These are phyloP conservation scores for Tilletia horrida DNA, from an alignment of 1,284 basidiomycete genomes.

Conservation along the genomic window DNA sequence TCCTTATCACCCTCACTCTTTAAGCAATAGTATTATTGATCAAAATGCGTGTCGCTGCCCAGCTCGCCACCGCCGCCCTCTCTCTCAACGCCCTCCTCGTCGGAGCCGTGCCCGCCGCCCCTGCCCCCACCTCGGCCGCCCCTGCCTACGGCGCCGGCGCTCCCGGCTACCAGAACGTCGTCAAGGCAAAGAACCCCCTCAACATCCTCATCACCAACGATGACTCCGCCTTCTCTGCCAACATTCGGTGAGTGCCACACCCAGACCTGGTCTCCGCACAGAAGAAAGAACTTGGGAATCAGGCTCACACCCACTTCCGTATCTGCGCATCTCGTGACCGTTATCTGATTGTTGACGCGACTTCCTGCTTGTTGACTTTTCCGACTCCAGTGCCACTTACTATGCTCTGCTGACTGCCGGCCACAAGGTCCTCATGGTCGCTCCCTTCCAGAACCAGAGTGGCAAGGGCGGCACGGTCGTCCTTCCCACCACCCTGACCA, in stretches of 20 bases:
- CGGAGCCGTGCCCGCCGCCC: slow-evolving; percentile 19
- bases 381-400: slow-evolving; percentile 37
- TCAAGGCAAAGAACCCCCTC: slow-evolving; percentile 31
- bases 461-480: slow-evolving; percentile 47
- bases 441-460: slow-evolving; percentile 39
- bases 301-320: too few species aligned
- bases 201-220: slow-evolving; percentile 42
- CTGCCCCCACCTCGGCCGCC: slow-evolving; percentile 26
- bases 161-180: slow-evolving; percentile 32
- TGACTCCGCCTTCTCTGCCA: slow-evolving; percentile 16
- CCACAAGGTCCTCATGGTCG: slow-evolving; percentile 40
- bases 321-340: too few species aligned
- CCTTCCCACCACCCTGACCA: slow-evolving; percentile 35
- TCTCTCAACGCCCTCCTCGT: slow-evolving; percentile 11
- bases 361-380: not conserved
- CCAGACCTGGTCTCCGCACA: not conserved
- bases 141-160: slow-evolving; percentile 34
- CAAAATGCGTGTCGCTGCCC: slow-evolving; percentile 23
- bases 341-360: not conserved
- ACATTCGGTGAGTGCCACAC: slow-evolving; percentile 14
- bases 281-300: not conserved
- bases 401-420: slow-evolving; percentile 43
- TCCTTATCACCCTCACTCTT: too few species aligned
- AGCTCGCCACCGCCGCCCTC: slow-evolving; percentile 26
- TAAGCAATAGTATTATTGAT: slow-evolving; percentile 23